phyloP scores from a whole-genome alignment of 2,329 filamentous ascomycete genomes.

The Arthroderma uncinatum region DNA sequence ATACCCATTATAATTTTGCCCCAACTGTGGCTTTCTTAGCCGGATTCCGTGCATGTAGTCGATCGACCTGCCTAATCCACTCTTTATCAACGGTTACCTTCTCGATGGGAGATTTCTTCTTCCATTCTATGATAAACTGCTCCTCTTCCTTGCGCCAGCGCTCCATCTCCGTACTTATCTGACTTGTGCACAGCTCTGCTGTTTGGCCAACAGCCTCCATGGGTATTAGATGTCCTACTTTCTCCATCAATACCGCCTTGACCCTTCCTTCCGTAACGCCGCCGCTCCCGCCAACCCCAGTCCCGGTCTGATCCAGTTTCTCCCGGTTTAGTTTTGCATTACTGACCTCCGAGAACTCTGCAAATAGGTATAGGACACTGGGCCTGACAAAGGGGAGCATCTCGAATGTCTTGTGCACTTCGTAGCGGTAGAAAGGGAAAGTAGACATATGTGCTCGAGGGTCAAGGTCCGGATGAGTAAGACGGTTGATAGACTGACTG shows the following conservation, averaged over 20 bases:
- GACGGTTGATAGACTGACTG: slow-evolving; percentile 27
- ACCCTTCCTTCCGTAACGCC: slow-evolving; percentile 59
- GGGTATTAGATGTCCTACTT: slow-evolving; percentile 66
- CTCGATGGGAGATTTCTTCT: slow-evolving; percentile 37
- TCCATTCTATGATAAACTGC: slow-evolving; percentile 46
- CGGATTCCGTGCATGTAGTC: background rate
- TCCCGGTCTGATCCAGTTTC: slow-evolving; percentile 33
- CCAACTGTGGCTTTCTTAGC: slow-evolving; percentile 7
- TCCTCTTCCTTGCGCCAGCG: slow-evolving; percentile 48
- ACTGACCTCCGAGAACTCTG: slow-evolving; percentile 33
- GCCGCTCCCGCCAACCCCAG: slow-evolving; percentile 32
- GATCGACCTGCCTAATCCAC: slow-evolving; percentile 29
- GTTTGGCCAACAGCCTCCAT: slow-evolving; percentile 64
- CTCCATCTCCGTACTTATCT: slow-evolving; percentile 47
- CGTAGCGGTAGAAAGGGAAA: slow-evolving; percentile 37
- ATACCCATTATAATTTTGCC: slow-evolving; percentile 21
- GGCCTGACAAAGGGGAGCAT: slow-evolving; percentile 36
- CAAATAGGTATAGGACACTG: slow-evolving; percentile 38
- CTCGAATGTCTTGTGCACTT: slow-evolving; percentile 29
- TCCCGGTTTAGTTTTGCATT: slow-evolving; percentile 29
- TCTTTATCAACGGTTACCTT: slow-evolving; percentile 48
- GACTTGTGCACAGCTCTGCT: slow-evolving; percentile 49
- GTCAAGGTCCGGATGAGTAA: slow-evolving; percentile 39
- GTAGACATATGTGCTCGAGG: slow-evolving; percentile 18
- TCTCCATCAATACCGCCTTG: slow-evolving; percentile 50